Evolutionary conservation across 2,329 filamentous ascomycete species (phyloP).

Genomic region (Phyllosticta citrichinensis): DNA sequence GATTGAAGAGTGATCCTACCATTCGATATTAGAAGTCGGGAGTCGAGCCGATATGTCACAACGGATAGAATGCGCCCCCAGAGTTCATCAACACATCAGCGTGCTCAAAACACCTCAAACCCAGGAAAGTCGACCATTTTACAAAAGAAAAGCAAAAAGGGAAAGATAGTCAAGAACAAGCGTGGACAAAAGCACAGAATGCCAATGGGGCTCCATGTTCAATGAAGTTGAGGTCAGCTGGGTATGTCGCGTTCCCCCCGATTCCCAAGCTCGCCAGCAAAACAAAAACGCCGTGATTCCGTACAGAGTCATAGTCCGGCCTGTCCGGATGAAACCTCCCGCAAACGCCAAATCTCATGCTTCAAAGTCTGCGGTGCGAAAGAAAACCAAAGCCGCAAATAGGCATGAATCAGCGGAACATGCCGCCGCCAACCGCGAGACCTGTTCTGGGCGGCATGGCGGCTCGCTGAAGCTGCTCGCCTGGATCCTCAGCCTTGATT

Average conservation of each 20-base stretch:
- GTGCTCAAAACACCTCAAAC: too few relatives aligned
- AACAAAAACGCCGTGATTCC: not conserved
- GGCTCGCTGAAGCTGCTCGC: conserved; percentile 7
- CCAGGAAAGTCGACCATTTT: too few relatives aligned
- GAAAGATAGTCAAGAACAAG: too few relatives aligned
- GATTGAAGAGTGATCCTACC: too few relatives aligned
- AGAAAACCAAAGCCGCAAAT: too few relatives aligned
- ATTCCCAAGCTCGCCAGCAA: not conserved
- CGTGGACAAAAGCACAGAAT: not conserved
- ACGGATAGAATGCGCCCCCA: too few relatives aligned
- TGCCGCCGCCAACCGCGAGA: not conserved
- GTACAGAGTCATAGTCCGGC: too few relatives aligned
- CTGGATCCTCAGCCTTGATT: conserved; percentile 7
- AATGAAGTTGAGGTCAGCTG: not conserved
- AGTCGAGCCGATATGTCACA: too few relatives aligned
- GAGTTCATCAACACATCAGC: too few relatives aligned
- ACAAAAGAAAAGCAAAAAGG: too few relatives aligned
- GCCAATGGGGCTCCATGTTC: not conserved
- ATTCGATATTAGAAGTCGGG: too few relatives aligned
- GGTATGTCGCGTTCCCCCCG: not conserved
- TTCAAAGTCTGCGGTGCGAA: not conserved
- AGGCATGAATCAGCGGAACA: not conserved
- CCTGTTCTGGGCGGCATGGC: conserved; percentile 4
- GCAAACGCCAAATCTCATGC: not conserved
- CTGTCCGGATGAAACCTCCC: not conserved